Base-by-base conservation (phyloP, 805 yeast genomes). In the Myxozyma monticola region DNA sequence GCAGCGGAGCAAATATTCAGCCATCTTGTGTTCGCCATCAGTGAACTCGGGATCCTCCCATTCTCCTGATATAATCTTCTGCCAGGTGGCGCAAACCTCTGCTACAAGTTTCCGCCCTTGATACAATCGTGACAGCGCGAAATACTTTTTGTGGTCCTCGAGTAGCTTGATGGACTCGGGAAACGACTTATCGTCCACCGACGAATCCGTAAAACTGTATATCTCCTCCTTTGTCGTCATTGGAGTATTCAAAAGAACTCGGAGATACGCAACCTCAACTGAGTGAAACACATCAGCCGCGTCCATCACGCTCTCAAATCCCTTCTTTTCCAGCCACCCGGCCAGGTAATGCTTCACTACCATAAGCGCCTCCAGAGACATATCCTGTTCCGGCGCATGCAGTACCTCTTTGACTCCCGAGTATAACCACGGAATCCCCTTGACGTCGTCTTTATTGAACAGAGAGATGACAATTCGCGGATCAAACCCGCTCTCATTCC, bases 401-500 rank as follows among this genome's bases (percentile, higher is more conserved):
- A 20, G 49, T 2, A 45, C 34, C 7, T 43, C 38, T 15, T 28
- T 37, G 12, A 67, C 62, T 4, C 74, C 75, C 1, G 65, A 60
- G 40, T 50, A 65, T 1, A 65, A 18, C 67, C 67, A 65, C 8
- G 56, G 60, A 34, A 49, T 41, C 10, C 63, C 64, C 25, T 54
- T 45, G 7, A 67, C 58, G 15, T 59, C 60, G 7, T 45, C 45
- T 2, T 39, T 46, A 25, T 52, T 49, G 30, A 54, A 61, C 3
- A 58, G 52, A 36, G 59, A 66, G 6, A 69, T 55, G 42, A 71
- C 56, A 17, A 68, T 54, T 25, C 69, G 59, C 3, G 69, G 70
- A 41, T 70, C 74, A 6, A 67, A 52, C 3, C 57, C 57, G 12
- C 59, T 59, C 3, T 71, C 73, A 47, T 66, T 64, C 71, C 75